Evolutionary conservation across 352 stramenopile species (phyloP).

Genomic region (Thraustochytrium striatum): DNA sequence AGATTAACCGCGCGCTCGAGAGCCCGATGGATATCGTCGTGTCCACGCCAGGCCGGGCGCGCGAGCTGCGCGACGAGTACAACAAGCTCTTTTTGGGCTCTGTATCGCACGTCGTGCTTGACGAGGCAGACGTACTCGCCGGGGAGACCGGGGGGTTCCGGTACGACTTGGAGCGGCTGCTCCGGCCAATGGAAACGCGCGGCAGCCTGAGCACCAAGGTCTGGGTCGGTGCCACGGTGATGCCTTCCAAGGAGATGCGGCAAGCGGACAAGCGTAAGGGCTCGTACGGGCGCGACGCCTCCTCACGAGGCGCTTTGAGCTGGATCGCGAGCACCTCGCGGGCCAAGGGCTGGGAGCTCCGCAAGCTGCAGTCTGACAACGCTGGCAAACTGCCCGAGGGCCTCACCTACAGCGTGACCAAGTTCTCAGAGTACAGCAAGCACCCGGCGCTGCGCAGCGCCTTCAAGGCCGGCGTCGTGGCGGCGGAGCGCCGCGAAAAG

Average conservation of each 20-base stretch:
- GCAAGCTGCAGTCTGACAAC: neutral
- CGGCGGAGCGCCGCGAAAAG: neutral
- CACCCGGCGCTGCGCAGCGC: slow-evolving; percentile 10
- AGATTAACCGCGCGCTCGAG: neutral
- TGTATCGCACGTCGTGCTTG: slow-evolving; percentile 32
- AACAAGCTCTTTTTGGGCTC: slow-evolving; percentile 10
- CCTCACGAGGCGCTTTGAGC: neutral
- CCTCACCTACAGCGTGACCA: neutral
- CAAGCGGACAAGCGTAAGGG: slow-evolving; percentile 1
- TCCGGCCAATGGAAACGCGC: neutral
- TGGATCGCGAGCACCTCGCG: neutral
- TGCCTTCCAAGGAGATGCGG: neutral
- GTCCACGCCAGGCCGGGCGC: neutral
- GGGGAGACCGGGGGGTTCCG: slow-evolving; percentile 27
- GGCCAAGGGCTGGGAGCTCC: neutral
- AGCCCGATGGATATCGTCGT: slow-evolving; percentile 28
- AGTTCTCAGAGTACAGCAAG: slow-evolving; percentile 4
- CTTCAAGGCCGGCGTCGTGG: neutral
- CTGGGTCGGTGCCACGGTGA: slow-evolving; percentile 17
- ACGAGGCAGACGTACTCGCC: slow-evolving; percentile 36
- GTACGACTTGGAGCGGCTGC: neutral
- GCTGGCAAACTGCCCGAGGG: neutral
- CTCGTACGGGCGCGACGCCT: slow-evolving; percentile 12
- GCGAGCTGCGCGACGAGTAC: neutral
- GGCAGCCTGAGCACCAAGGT: slow-evolving; percentile 1